phyloP scores from a whole-genome alignment of 2,329 filamentous ascomycete genomes.

The Venturiaceae sp. region DNA sequence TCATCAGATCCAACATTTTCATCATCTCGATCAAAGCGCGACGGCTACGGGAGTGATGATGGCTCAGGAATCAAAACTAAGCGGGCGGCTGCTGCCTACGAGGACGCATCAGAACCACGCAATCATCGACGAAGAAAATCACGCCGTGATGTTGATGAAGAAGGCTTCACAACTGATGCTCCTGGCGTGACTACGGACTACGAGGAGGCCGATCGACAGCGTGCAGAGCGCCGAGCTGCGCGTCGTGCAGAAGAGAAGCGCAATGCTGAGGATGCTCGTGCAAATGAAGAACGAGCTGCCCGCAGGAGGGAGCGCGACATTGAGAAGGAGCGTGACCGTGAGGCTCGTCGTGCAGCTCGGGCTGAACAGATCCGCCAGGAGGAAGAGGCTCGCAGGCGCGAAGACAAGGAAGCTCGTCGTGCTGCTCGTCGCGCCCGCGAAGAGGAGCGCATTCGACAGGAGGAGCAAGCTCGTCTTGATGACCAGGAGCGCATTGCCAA shows the following conservation, averaged over 20 bases:
- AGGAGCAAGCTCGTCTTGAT: constrained; percentile 13
- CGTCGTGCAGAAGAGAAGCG: constrained; percentile 8
- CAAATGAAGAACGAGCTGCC: constrained; percentile 1
- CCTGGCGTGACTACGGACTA: constrained; percentile 8
- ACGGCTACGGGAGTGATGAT: constrained; percentile 5
- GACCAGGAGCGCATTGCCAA: constrained; percentile 11
- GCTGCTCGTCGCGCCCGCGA: constrained; percentile 7
- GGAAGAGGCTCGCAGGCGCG: constrained; percentile 7
- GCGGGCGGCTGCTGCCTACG: neutral
- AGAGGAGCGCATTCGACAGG: constrained; percentile 20
- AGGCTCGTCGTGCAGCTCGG: constrained; percentile 5
- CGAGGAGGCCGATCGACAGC: constrained; percentile 10
- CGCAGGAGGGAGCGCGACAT: constrained; percentile 6
- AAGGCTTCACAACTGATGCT: constrained; percentile 9
- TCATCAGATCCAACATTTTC: constrained; percentile 1
- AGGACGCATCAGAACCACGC: neutral
- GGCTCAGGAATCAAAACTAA: neutral
- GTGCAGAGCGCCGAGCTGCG: constrained; percentile 9
- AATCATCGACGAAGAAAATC: constrained; percentile 6
- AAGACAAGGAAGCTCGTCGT: constrained; percentile 9
- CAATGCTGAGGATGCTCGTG: constrained; percentile 8
- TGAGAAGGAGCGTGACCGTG: constrained; percentile 2
- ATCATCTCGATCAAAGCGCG: neutral
- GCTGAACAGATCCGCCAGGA: constrained; percentile 5
- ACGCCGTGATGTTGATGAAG: constrained; percentile 6